Conservation (phyloP, 2,329 filamentous ascomycete species). For the Pestalotiopsis sp. region DNA sequence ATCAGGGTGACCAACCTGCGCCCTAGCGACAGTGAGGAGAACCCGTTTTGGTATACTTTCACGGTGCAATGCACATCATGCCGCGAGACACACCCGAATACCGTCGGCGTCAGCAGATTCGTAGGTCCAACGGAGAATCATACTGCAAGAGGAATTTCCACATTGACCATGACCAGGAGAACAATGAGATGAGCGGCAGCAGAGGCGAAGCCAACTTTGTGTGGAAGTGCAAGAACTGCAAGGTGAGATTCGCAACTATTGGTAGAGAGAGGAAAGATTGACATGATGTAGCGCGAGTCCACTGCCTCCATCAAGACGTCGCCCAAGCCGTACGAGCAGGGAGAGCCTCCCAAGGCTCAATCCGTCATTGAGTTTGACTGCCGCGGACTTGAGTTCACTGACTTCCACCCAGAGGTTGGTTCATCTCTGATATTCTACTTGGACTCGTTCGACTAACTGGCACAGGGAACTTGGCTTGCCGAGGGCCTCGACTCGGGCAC, state of each 20-base stretch:
- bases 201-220: conserved; percentile 98
- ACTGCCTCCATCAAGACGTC: conserved; percentile 81
- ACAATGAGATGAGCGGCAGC: conserved; percentile 88
- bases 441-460: background rate
- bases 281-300: conserved; percentile 68
- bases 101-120: conserved; percentile 84
- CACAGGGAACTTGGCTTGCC: conserved; percentile 85
- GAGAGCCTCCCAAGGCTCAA: conserved; percentile 72
- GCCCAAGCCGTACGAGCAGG: conserved; percentile 72
- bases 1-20: conserved; percentile 85
- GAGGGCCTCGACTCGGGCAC: conserved; percentile 80
- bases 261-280: background rate
- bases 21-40: conserved; percentile 78
- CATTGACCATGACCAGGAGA: conserved; percentile 61
- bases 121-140: conserved; percentile 53
- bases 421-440: background rate
- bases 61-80: conserved; percentile 98
- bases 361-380: conserved; percentile 93
- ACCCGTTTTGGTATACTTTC: conserved; percentile 96
- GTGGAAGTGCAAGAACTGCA: conserved; percentile 99
- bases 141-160: background rate
- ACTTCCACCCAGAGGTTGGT: conserved; percentile 85
- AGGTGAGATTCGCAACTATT: conserved; percentile 55
- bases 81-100: conserved; percentile 85
- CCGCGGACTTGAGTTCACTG: conserved; percentile 86